These are phyloP conservation scores for Wallacemonas sp. DNA, from an alignment of 208 protist species.

Conservation along the genomic window DNA sequence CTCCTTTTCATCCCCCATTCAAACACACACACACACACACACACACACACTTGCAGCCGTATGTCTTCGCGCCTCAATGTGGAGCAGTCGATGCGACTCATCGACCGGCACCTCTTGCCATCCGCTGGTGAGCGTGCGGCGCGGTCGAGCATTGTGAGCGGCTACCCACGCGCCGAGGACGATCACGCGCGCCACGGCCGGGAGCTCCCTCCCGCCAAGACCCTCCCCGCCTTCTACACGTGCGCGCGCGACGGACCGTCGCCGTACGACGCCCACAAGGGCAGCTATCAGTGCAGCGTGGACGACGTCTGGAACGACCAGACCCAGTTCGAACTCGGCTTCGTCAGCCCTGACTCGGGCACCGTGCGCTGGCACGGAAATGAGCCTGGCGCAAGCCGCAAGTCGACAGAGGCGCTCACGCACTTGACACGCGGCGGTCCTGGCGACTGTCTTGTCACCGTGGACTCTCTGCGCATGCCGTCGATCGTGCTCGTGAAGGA, in stretches of 20 bases:
- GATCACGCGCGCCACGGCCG: background rate
- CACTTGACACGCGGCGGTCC: background rate
- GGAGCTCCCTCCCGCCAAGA: background rate
- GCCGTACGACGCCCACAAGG: conserved; percentile 17
- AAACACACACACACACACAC: background rate
- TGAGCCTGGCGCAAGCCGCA: background rate
- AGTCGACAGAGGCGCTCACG: background rate
- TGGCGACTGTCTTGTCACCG: conserved; percentile 6
- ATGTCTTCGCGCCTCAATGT: conserved; percentile 1
- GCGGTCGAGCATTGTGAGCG: conserved; percentile 1
- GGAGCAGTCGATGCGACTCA: conserved; percentile 10
- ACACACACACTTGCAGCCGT: background rate
- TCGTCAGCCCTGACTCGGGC: background rate
- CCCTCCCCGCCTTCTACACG: conserved; percentile 26
- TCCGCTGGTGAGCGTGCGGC: conserved; percentile 2
- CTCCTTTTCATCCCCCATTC: no score
- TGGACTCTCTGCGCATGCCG: background rate
- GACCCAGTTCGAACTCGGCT: background rate
- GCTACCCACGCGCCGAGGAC: background rate
- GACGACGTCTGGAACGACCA: conserved; percentile 24
- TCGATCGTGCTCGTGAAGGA: conserved; percentile 6
- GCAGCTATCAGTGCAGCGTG: conserved; percentile 22
- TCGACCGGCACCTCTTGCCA: conserved; percentile 13
- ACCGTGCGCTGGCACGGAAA: conserved; percentile 1
- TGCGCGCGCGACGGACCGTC: conserved; percentile 23